A percentile compares a stretch with the other conserved stretches of the same genome.
Evolutionary conservation across 2,329 filamentous ascomycete genomes (phyloP).

Genomic region (Clarireedia monteithiana): DNA sequence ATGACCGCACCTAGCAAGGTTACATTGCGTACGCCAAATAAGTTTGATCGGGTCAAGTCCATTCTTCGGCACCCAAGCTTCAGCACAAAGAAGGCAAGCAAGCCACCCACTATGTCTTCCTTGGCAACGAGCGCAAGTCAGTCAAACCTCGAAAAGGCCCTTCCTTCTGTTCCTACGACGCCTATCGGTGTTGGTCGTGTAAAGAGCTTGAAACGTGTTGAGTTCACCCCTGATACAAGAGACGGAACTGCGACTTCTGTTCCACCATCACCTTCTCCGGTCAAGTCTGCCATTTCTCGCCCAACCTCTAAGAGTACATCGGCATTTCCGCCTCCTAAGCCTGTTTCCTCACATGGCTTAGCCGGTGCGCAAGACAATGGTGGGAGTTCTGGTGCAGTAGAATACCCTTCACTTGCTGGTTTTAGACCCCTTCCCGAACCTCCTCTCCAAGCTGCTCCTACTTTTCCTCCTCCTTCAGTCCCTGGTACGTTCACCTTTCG

Average conservation of each 20-base stretch:
- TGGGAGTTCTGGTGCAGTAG: constrained; percentile 10
- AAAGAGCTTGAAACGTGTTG: constrained; percentile 63
- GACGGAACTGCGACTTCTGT: constrained; percentile 35
- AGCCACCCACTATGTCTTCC: constrained; percentile 19
- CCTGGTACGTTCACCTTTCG: constrained; percentile 58
- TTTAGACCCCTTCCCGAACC: constrained; percentile 21
- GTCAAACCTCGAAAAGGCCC: constrained; percentile 46
- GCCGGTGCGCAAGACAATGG: background rate
- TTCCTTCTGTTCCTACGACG: constrained; percentile 50
- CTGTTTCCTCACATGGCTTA: background rate
- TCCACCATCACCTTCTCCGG: constrained; percentile 48
- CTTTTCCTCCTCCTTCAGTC: constrained; percentile 29
- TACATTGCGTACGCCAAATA: constrained; percentile 20
- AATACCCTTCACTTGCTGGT: constrained; percentile 26
- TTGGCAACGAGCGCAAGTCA: constrained; percentile 34
- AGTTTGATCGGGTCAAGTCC: constrained; percentile 46
- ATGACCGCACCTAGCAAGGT: constrained; percentile 24
- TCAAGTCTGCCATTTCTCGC: constrained; percentile 42
- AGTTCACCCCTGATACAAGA: constrained; percentile 64
- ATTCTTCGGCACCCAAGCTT: constrained; percentile 38
- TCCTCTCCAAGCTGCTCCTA: constrained; percentile 11
- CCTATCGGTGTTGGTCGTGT: constrained; percentile 40
- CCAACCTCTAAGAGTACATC: constrained; percentile 30
- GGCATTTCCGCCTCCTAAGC: background rate
- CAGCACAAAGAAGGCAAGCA: constrained; percentile 18